A percentile compares a stretch with the other conserved stretches of the same genome.
phyloP scores from a whole-genome alignment of 306 rosid species.

The Sechiopsis laciniata region DNA sequence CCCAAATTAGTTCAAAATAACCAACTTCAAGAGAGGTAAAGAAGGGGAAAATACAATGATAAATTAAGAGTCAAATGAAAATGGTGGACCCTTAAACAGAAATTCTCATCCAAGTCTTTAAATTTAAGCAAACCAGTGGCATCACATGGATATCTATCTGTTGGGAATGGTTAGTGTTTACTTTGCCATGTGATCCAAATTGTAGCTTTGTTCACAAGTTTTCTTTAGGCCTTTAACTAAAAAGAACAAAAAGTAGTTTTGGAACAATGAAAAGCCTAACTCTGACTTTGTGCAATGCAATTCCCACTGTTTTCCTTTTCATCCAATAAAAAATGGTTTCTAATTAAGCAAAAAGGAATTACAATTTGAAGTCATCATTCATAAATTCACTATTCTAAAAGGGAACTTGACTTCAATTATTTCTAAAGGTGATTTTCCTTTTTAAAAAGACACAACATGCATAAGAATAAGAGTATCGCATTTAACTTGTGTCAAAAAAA shows the following conservation, averaged over 20 bases:
- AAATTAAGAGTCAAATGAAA: neutral
- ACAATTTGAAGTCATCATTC: neutral
- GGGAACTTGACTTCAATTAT: neutral
- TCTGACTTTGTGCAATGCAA: conserved; percentile 6
- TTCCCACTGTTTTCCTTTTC: conserved; percentile 15
- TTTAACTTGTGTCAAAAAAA: neutral
- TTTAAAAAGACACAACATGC: neutral
- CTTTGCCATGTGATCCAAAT: conserved; percentile 19
- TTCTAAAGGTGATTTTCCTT: neutral
- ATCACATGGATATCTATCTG: conserved; percentile 16
- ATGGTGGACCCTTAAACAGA: conserved; percentile 18
- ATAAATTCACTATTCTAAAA: conserved; percentile 1
- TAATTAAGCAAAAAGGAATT: neutral
- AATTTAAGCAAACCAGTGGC: neutral
- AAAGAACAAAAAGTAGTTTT: conserved; percentile 11
- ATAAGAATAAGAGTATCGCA: neutral
- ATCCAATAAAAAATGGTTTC: neutral
- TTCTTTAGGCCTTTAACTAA: conserved; percentile 5
- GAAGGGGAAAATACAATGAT: neutral
- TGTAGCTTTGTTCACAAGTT: conserved; percentile 11
- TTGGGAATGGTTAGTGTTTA: conserved; percentile 12
- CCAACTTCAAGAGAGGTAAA: conserved; percentile 7
- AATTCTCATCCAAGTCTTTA: conserved; percentile 16
- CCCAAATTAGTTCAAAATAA: neutral
- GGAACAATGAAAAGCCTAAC: conserved; percentile 7